Evolutionary conservation across 352 stramenopile genomes (phyloP), one percentile per base, ranked within the genome.

Genomic region (Pythium biforme): DNA sequence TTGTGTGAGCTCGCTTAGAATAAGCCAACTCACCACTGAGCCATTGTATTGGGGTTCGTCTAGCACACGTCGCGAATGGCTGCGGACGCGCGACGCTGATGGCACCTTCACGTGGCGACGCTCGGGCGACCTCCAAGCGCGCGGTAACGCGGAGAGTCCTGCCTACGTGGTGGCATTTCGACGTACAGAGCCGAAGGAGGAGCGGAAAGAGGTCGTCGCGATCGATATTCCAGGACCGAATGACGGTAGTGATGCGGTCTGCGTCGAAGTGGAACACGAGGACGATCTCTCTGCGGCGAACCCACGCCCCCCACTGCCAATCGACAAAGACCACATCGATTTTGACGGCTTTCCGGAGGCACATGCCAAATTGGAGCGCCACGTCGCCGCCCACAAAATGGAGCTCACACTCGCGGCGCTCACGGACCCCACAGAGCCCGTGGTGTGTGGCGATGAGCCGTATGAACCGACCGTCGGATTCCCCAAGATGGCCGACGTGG

Each of bases 81-180:
- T 31, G 15, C 54, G 54, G 11, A 31, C 11, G 2, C n/a, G 22
- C 7, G 23, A 52, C 20, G 40, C 26, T 19, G 19, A 41, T 25
- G 54, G 40, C 17, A 33, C 3, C 9, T 27, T 60, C 14, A 15
- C 31, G 6, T 60, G 54, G 54, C 40, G 10, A 9, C 37, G 37
- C 37, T 20, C 12, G 2, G 4, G 37, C 37, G 37, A 43, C 17
- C 37, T 0, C 37, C 11, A 5, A 4, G 37, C 37, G 14, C 4
- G 6, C 37, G 14, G 37, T 4, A 20, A 14, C 37, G 11, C 17
- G 6, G 19, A 43, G 5, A 31, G 22, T 29, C 17, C 25, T 29
- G 54, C 25, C 25, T 52, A 60, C 17, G 27, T 60, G 20, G 27
- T 60, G 4, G 25, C 34, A n/a, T 60, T 60, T 50, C 43, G 43